These are phyloP conservation scores for Metarhizium humberi DNA, from an alignment of 2,329 filamentous ascomycete species.

Conservation along the genomic window DNA sequence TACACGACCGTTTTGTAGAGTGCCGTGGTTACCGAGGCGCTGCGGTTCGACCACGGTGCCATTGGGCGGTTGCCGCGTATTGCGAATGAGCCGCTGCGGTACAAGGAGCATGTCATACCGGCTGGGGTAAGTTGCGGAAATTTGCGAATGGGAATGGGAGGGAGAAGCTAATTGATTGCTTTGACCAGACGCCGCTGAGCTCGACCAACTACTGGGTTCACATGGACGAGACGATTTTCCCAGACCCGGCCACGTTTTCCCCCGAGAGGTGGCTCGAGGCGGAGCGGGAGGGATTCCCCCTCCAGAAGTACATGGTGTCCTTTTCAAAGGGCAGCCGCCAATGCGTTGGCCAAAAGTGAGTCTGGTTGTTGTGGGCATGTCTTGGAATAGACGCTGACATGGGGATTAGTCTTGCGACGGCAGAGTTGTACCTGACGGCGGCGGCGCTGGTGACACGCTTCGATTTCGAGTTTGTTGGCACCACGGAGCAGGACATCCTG, in stretches of 20 bases:
- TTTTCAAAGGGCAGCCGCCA: constrained; percentile 14
- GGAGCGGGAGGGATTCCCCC: not conserved
- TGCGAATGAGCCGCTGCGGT: not conserved
- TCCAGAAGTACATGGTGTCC: constrained; percentile 10
- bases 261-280: constrained; percentile 17
- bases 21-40: constrained; percentile 8
- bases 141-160: no score
- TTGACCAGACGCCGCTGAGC: constrained; percentile 20
- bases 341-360: constrained; percentile 15
- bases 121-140: constrained; percentile 15
- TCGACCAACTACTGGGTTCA: constrained; percentile 23
- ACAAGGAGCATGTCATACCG: not conserved
- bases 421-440: not conserved
- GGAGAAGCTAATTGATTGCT: no score
- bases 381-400: not conserved
- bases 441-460: not conserved
- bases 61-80: not conserved
- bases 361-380: not conserved
- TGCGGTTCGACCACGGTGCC: not conserved
- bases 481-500: not conserved
- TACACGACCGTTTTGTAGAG: not conserved
- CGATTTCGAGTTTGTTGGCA: not conserved
- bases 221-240: constrained; percentile 14
- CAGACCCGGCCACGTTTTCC: constrained; percentile 12
- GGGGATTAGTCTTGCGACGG: not conserved